phyloP scores from a whole-genome alignment of 2,329 filamentous ascomycete genomes.

The Diaporthe australafricana region DNA sequence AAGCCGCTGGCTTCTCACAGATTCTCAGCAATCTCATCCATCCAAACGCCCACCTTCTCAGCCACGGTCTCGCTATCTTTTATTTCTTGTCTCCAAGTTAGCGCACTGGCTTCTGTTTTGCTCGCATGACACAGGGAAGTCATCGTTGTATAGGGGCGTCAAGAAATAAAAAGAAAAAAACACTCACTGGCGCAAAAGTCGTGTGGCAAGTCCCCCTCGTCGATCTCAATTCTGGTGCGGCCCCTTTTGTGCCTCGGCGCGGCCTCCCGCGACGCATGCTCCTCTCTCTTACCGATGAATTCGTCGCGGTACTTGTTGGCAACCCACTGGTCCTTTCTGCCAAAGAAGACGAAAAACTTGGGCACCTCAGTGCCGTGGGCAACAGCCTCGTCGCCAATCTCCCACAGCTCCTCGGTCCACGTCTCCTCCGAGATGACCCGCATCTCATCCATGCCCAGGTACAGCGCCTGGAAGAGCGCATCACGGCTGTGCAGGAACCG shows the following conservation, averaged over 20 bases:
- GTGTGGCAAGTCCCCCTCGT: conserved; percentile 68
- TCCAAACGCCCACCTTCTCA: conserved; percentile 59
- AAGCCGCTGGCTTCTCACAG: conserved; percentile 15
- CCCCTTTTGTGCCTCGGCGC: conserved; percentile 45
- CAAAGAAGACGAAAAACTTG: conserved; percentile 71
- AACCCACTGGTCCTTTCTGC: conserved; percentile 72
- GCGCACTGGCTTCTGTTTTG: not conserved
- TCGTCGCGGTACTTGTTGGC: conserved; percentile 65
- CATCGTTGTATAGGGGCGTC: not conserved
- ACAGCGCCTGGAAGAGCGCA: conserved; percentile 69
- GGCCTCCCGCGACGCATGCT: conserved; percentile 44
- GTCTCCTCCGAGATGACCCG: conserved; percentile 66
- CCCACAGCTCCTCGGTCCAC: conserved; percentile 70
- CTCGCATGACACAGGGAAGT: not conserved
- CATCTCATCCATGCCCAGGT: conserved; percentile 71
- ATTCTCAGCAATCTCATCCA: conserved; percentile 60
- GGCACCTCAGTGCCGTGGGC: conserved; percentile 45
- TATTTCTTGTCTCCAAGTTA: conserved; percentile 46
- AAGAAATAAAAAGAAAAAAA: not conserved
- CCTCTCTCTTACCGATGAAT: conserved; percentile 60
- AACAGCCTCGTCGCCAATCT: conserved; percentile 50
- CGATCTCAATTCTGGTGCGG: conserved; percentile 62
- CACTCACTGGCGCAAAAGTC: conserved; percentile 69
- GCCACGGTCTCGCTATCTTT: conserved; percentile 59
- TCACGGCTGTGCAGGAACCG: conserved; percentile 66